A percentile compares a stretch with the other conserved stretches of the same genome.
Evolutionary conservation across 1,139 yeast species (phyloP).

Genomic region (Magnusiomyces paraingens): DNA sequence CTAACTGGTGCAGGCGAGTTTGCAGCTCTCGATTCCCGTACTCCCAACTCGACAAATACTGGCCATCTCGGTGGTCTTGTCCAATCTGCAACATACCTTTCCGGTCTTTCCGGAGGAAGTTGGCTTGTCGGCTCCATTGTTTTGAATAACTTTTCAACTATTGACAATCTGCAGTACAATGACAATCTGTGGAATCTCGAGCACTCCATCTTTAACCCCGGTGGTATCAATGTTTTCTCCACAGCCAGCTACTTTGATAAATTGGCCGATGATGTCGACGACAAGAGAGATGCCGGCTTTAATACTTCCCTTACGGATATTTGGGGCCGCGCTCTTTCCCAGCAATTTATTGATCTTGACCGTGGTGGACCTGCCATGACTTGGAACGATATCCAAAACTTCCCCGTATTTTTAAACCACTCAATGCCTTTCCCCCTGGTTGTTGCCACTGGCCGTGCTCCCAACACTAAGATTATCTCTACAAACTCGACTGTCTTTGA

Average conservation of each 20-base stretch:
- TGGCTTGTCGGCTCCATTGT: slow-evolving; percentile 81
- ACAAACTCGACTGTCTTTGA: slow-evolving; percentile 78
- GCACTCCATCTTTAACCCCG: slow-evolving; percentile 55
- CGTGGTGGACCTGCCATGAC: slow-evolving; percentile 58
- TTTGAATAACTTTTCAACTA: slow-evolving; percentile 70
- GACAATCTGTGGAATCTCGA: slow-evolving; percentile 71
- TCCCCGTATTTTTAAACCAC: slow-evolving; percentile 45
- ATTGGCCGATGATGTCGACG: slow-evolving; percentile 49
- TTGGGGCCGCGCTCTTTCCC: slow-evolving; percentile 85
- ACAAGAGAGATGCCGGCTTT: slow-evolving; percentile 69
- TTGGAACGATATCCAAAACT: slow-evolving; percentile 45
- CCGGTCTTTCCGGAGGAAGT: slow-evolving; percentile 79
- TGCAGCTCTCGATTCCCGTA: slow-evolving; percentile 65
- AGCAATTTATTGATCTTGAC: slow-evolving; percentile 54
- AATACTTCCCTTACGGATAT: slow-evolving; percentile 76
- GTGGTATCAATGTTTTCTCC: slow-evolving; percentile 39
- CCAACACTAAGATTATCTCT: slow-evolving; percentile 44
- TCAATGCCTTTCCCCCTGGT: slow-evolving; percentile 87
- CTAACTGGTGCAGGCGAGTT: slow-evolving; percentile 71
- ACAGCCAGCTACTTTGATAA: slow-evolving; percentile 51
- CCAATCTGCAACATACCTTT: slow-evolving; percentile 64
- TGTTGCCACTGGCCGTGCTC: slow-evolving; percentile 79
- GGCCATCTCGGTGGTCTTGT: slow-evolving; percentile 74
- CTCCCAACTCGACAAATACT: slow-evolving; percentile 44
- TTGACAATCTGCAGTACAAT: slow-evolving; percentile 27